Evolutionary conservation across 164 flowering plant species (phyloP).

Genomic region (Annona squamosa): DNA sequence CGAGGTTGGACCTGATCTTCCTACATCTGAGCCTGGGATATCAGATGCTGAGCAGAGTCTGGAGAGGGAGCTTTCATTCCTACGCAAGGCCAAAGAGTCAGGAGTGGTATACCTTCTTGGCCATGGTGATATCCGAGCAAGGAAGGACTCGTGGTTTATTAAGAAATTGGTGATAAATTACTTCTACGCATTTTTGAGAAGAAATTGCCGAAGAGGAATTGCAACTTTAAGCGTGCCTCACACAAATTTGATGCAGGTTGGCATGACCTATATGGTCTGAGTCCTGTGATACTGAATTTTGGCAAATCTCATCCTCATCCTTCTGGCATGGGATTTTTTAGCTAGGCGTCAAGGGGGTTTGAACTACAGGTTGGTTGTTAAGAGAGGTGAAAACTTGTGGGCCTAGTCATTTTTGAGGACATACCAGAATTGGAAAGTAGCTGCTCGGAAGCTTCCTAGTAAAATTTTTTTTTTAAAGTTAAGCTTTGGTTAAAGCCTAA

Average conservation of each 20-base stretch:
- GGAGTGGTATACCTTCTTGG: slow-evolving; percentile 98
- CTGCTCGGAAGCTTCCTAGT: too few species aligned
- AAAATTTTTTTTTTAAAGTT: too few species aligned
- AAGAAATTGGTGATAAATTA: slow-evolving; percentile 87
- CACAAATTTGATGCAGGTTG: slow-evolving; percentile 84
- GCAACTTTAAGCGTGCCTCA: slow-evolving; percentile 90
- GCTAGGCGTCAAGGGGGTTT: slow-evolving; percentile 47
- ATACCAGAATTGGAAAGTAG: neutral
- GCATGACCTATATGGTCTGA: slow-evolving; percentile 98
- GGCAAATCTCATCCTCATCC: neutral
- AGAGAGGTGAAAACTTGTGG: neutral
- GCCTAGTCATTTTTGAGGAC: neutral
- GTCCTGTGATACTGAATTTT: neutral
- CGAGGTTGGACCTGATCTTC: slow-evolving; percentile 19
- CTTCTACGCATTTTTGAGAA: slow-evolving; percentile 89
- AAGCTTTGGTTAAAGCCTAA: too few species aligned
- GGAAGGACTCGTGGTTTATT: slow-evolving; percentile 95
- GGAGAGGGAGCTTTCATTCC: slow-evolving; percentile 83
- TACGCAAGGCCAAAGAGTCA: slow-evolving; percentile 83
- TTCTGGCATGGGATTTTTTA: slow-evolving; percentile 24
- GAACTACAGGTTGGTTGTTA: slow-evolving; percentile 13
- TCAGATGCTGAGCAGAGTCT: slow-evolving; percentile 74
- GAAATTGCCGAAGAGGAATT: slow-evolving; percentile 85
- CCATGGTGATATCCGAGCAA: slow-evolving; percentile 91
- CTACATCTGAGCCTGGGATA: slow-evolving; percentile 20